phyloP scores from a whole-genome alignment of 306 rosid species.

The Sicyos baderoa region DNA sequence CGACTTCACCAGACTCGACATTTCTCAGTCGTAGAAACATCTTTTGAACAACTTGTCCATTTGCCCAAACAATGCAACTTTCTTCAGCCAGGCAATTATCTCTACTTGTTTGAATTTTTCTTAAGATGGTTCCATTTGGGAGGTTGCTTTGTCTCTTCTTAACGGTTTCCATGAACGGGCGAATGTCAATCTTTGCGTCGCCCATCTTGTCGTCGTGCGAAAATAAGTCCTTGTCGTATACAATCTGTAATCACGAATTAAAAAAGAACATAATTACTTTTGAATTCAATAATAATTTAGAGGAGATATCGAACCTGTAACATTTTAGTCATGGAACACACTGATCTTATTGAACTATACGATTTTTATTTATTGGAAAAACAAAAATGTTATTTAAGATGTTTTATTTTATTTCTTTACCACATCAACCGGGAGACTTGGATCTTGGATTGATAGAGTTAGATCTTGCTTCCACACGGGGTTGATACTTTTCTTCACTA shows the following conservation, averaged over 20 bases:
- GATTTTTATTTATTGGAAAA: too few relatives aligned
- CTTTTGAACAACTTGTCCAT: constrained; percentile 47
- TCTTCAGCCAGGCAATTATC: constrained; percentile 66
- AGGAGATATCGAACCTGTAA: too few relatives aligned
- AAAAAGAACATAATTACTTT: too few relatives aligned
- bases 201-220: constrained; percentile 81
- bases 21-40: constrained; percentile 61
- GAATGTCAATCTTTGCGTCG: constrained; percentile 58
- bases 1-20: constrained; percentile 73
- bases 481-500: too few relatives aligned
- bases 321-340: too few relatives aligned
- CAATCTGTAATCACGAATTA: constrained; percentile 32
- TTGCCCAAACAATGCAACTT: constrained; percentile 46
- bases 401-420: too few relatives aligned
- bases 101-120: constrained; percentile 41
- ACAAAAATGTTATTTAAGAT: too few relatives aligned
- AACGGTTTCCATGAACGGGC: constrained; percentile 36
- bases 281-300: too few relatives aligned
- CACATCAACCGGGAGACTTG: too few relatives aligned
- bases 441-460: too few relatives aligned
- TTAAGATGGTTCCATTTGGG: constrained; percentile 40
- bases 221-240: constrained; percentile 64
- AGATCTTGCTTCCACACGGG: too few relatives aligned
- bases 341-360: too few relatives aligned
- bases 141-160: constrained; percentile 33